Evolutionary conservation across 805 yeast genomes (phyloP).

Genomic region (Cyberlindnera maritima): DNA sequence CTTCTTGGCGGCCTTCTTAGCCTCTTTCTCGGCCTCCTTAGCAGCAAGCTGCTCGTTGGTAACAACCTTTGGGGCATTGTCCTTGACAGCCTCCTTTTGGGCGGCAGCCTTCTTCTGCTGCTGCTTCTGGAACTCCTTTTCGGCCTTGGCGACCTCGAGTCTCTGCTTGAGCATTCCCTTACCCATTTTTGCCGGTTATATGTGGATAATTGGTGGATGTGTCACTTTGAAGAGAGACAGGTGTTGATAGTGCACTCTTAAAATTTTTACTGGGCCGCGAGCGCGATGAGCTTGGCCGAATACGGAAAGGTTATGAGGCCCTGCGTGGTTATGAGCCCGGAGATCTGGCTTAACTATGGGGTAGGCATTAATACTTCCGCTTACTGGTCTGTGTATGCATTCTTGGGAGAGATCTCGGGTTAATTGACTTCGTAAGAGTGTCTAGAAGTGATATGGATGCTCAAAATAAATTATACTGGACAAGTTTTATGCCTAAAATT

Average conservation of each 20-base stretch:
- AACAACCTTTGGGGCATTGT: constrained; percentile 32
- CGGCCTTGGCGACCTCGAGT: constrained; percentile 17
- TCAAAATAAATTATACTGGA: too few relatives aligned
- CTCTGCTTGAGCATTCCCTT: constrained; percentile 28
- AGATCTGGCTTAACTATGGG: not conserved
- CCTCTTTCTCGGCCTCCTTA: constrained; percentile 19
- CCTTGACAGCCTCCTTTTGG: constrained; percentile 17
- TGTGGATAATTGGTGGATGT: not conserved
- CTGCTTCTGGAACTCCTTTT: constrained; percentile 20
- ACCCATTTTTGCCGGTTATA: constrained; percentile 19
- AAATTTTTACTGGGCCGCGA: constrained; percentile 1
- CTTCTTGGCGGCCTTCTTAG: constrained; percentile 19
- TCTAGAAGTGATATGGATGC: too few relatives aligned
- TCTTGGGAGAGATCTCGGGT: too few relatives aligned
- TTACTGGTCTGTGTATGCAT: too few relatives aligned
- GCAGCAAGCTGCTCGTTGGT: constrained; percentile 30
- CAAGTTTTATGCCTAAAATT: too few relatives aligned
- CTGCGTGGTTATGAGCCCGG: not conserved
- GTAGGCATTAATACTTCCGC: not conserved
- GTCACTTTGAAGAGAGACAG: not conserved
- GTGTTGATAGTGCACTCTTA: not conserved
- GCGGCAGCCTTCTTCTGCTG: constrained; percentile 22
- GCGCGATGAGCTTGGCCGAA: constrained; percentile 3
- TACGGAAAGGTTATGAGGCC: constrained; percentile 1
- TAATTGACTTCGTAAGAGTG: too few relatives aligned